Evolutionary conservation across 1,139 yeast genomes (phyloP), one percentile per base, ranked within the genome.

Genomic region (Sugiyamaella xylanicola): DNA sequence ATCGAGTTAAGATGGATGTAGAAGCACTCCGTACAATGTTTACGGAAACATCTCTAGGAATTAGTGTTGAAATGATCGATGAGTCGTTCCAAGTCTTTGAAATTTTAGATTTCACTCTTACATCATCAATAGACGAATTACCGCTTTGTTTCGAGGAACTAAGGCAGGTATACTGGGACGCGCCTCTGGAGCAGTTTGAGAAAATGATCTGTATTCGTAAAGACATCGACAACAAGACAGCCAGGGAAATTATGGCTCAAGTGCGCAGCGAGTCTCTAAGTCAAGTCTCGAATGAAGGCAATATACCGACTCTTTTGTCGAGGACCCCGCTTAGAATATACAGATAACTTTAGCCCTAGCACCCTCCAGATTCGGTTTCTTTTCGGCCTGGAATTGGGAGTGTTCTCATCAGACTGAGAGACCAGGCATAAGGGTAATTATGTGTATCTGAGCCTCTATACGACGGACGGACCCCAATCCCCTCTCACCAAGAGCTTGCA

Each of bases 31-130:
- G n/a, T 87, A 82, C 67, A 81, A 27, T 86, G 17, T 83, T 90
- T 61, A 79, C 80, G 22, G 77, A 79, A 20, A 76, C 75, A 54
- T 65, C 79, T 67, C 69, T 78, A 68, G 75, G 40, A 15, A 35
- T 54, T 55, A 56, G 45, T 76, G 67, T 70, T 68, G 72, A 55
- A 68, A 69, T 57, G 69, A 70, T 75, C 39, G 77, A 77, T 72
- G 56, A 76, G 63, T 75, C 85, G 70, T 79, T 86, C 77, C 74
- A 79, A 70, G 75, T 87, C 59, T 75, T 92, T 71, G 97, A 90
- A 67, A 82, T 83, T 62, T 77, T 92, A 61, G 81, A 86, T 65
- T 89, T 85, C 58, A 74, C 89, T 56, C 82, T 86, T 29, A 82
- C 84, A 22, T 65, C 75, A 9, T 79, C 80, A 0, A 74, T 81